phyloP scores from a whole-genome alignment of 2,329 filamentous ascomycete genomes.

The Nigrospora oryzae region DNA sequence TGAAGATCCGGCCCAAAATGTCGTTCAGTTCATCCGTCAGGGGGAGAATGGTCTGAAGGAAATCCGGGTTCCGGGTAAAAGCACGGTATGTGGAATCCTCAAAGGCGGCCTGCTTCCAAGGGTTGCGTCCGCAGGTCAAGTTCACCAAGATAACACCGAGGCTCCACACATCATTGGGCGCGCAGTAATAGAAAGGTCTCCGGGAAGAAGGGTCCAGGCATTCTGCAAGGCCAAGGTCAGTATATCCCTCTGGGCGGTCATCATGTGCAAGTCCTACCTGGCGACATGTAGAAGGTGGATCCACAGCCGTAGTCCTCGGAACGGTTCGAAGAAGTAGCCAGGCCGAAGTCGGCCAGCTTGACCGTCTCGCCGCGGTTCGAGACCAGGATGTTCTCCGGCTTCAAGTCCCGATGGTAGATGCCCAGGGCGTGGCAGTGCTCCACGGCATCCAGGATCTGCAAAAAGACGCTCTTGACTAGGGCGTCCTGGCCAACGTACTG shows the following conservation, averaged over 20 bases:
- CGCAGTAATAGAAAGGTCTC: conserved; percentile 78
- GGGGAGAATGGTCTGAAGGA: conserved; percentile 87
- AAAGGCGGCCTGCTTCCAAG: conserved; percentile 91
- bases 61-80: conserved; percentile 75
- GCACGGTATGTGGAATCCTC: conserved; percentile 94
- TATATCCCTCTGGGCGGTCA: conserved; percentile 11
- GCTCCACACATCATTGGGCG: conserved; percentile 95
- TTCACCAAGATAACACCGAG: conserved; percentile 98
- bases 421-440: conserved; percentile 87
- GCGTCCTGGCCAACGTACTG: conserved; percentile 90
- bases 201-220: conserved; percentile 72
- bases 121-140: conserved; percentile 93
- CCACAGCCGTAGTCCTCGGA: conserved; percentile 96
- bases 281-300: conserved; percentile 99
- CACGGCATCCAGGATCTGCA: conserved; percentile 94
- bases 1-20: conserved; percentile 82
- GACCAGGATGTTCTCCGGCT: conserved; percentile 96
- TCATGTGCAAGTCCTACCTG: conserved; percentile 57
- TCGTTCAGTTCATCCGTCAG: conserved; percentile 82
- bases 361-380: conserved; percentile 81
- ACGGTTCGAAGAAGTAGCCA: conserved; percentile 74
- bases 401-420: conserved; percentile 95
- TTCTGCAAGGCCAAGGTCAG: conserved; percentile 47
- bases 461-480: conserved; percentile 77
- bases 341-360: conserved; percentile 94